These are phyloP conservation scores for Arthrinium phaeospermum DNA, from an alignment of 2,329 filamentous ascomycete species.

Conservation along the genomic window DNA sequence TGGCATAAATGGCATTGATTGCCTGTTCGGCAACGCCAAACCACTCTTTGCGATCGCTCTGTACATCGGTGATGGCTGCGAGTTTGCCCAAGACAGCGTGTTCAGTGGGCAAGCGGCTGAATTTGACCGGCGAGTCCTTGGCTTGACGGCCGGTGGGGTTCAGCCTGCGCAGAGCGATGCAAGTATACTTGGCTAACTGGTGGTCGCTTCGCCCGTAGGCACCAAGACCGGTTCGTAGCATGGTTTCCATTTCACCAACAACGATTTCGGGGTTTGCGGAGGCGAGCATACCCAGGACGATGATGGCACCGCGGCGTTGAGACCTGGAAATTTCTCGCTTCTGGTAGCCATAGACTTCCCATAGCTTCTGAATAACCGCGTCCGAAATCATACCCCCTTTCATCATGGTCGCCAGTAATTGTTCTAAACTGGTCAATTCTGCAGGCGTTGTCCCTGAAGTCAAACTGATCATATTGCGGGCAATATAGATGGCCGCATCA, in stretches of 20 bases:
- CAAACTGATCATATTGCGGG: conserved; percentile 97
- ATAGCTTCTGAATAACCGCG: conserved; percentile 86
- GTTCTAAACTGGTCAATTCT: conserved; percentile 93
- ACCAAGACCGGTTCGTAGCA: conserved; percentile 88
- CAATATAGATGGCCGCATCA: conserved; percentile 93
- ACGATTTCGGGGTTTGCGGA: conserved; percentile 92
- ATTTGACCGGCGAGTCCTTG: conserved; percentile 71
- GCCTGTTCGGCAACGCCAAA: conserved; percentile 95
- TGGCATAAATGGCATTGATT: conserved; percentile 90
- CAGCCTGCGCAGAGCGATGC: conserved; percentile 89
- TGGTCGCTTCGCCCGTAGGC: conserved; percentile 80
- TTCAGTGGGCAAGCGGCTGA: conserved; percentile 86
- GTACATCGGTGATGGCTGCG: conserved; percentile 83
- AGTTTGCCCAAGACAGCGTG: conserved; percentile 85
- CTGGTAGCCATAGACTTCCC: conserved; percentile 96
- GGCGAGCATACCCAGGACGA: conserved; percentile 95
- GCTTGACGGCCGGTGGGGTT: conserved; percentile 82
- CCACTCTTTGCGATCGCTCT: conserved; percentile 93
- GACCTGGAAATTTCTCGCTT: conserved; percentile 91
- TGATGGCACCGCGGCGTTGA: conserved; percentile 91
- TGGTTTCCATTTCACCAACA: conserved; percentile 92
- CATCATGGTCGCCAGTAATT: conserved; percentile 97
- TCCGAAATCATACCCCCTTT: conserved; percentile 87
- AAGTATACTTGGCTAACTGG: conserved; percentile 92
- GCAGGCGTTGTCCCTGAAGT: conserved; percentile 95